Percentiles rank a stretch among this genome's conserved stretches.
Evolutionary conservation across 495 filamentous ascomycete genomes (phyloP).

Genomic region (Jackrogersella minutella): DNA sequence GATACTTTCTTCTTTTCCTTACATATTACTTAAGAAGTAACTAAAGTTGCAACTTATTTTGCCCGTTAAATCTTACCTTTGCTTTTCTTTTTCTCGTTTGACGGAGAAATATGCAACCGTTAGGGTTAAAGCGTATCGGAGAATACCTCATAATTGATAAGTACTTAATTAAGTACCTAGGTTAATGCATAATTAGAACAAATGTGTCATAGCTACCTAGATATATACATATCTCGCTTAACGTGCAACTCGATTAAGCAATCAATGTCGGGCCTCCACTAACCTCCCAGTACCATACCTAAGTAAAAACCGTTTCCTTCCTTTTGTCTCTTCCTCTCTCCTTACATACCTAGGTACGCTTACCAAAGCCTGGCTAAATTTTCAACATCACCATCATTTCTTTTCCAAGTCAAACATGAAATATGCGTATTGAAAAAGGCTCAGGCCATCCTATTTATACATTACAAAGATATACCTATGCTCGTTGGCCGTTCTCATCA

Average conservation of each 20-base stretch:
- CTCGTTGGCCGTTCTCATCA: constrained; percentile 7
- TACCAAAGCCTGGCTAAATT: too few relatives aligned
- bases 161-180: not conserved
- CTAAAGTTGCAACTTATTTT: constrained; percentile 4
- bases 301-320: too few relatives aligned
- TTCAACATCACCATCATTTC: not conserved
- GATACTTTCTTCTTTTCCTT: not conserved
- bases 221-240: not conserved
- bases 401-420: not conserved
- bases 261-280: too few relatives aligned
- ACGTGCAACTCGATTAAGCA: too few relatives aligned
- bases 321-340: too few relatives aligned
- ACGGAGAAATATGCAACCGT: constrained; percentile 24
- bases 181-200: not conserved
- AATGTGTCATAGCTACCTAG: not conserved
- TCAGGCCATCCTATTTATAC: constrained; percentile 25
- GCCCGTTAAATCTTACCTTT: constrained; percentile 36
- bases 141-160: constrained; percentile 27
- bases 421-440: not conserved
- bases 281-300: too few relatives aligned
- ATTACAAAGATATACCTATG: not conserved
- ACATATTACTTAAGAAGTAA: not conserved
- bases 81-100: not conserved
- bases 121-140: constrained; percentile 27
- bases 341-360: too few relatives aligned